Percentiles rank a stretch among this genome's conserved stretches.
Conservation (phyloP, 805 yeast genomes). For the Spathaspora hagerdaliae region DNA sequence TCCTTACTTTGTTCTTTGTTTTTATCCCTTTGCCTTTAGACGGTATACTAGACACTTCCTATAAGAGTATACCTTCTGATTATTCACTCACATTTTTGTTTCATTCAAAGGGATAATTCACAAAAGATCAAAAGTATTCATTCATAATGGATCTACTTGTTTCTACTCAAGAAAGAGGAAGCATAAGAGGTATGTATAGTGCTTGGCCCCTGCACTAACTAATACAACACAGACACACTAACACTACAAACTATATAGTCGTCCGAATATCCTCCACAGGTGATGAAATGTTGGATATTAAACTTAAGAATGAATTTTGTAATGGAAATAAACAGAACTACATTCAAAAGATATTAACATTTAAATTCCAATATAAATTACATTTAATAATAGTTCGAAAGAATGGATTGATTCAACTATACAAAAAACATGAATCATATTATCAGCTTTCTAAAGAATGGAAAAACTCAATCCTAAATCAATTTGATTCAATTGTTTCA, state of each 20-base stretch:
- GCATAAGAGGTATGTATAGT: conserved; percentile 17
- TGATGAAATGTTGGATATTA: conserved; percentile 1
- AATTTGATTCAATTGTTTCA: conserved; percentile 21
- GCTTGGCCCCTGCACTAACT: too few species aligned
- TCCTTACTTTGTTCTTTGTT: too few species aligned
- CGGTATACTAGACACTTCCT: too few species aligned
- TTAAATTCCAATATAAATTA: conserved; percentile 14
- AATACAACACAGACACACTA: not conserved
- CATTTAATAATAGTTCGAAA: conserved; percentile 22
- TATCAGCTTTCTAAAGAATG: conserved; percentile 29
- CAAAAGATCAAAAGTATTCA: too few species aligned
- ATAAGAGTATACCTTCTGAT: too few species aligned
- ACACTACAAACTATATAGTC: not conserved
- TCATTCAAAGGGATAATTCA: too few species aligned
- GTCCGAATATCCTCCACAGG: not conserved
- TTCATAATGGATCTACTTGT: conserved; percentile 12
- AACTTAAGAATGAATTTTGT: not conserved
- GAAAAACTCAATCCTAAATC: conserved; percentile 20
- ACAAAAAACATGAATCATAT: conserved; percentile 11
- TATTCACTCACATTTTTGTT: too few species aligned
- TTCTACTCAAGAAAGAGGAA: conserved; percentile 14
- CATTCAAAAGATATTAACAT: conserved; percentile 18
- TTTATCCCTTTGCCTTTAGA: too few species aligned
- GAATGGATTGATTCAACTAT: conserved; percentile 27
- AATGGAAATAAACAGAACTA: conserved; percentile 8